Percentiles rank a stretch among this genome's conserved stretches.
phyloP scores from a whole-genome alignment of 1,284 basidiomycete species.

The Moesziomyces globuligerus region DNA sequence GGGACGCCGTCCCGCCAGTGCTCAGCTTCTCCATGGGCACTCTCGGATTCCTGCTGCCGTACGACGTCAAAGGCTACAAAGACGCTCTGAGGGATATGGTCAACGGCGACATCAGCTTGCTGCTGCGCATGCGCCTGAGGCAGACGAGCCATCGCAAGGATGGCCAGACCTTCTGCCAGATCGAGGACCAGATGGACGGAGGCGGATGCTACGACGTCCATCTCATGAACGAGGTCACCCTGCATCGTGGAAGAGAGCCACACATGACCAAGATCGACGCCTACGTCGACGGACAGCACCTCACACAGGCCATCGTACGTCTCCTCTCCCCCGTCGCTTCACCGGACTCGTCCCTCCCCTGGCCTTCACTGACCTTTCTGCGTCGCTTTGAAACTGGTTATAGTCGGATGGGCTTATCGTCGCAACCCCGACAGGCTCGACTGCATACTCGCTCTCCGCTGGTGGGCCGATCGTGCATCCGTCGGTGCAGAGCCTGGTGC shows the following conservation, averaged over 20 bases:
- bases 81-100: slow-evolving; percentile 55
- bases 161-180: slow-evolving; percentile 43
- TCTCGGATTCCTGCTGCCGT: slow-evolving; percentile 90
- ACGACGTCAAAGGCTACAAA: slow-evolving; percentile 68
- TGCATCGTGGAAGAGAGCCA: slow-evolving; percentile 89
- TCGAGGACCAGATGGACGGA: slow-evolving; percentile 24
- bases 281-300: slow-evolving; percentile 92
- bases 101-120: slow-evolving; percentile 46
- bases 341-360: slow-evolving; percentile 1
- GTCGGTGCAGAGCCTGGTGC: slow-evolving; percentile 84
- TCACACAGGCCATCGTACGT: slow-evolving; percentile 92
- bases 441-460: slow-evolving; percentile 93
- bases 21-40: slow-evolving; percentile 96
- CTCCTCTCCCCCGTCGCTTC: background rate
- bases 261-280: slow-evolving; percentile 94
- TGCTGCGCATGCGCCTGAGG: slow-evolving; percentile 59
- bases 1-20: slow-evolving; percentile 89
- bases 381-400: background rate
- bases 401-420: slow-evolving; percentile 94
- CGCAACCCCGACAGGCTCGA: slow-evolving; percentile 95
- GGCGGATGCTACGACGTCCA: slow-evolving; percentile 76
- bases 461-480: slow-evolving; percentile 97
- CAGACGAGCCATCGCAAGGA: slow-evolving; percentile 45
- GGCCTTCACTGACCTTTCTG: background rate
- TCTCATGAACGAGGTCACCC: slow-evolving; percentile 95